Percentiles rank a stretch among this genome's conserved stretches.
Evolutionary conservation across 2,329 filamentous ascomycete genomes (phyloP).

Genomic region (Laburnicola sp.): DNA sequence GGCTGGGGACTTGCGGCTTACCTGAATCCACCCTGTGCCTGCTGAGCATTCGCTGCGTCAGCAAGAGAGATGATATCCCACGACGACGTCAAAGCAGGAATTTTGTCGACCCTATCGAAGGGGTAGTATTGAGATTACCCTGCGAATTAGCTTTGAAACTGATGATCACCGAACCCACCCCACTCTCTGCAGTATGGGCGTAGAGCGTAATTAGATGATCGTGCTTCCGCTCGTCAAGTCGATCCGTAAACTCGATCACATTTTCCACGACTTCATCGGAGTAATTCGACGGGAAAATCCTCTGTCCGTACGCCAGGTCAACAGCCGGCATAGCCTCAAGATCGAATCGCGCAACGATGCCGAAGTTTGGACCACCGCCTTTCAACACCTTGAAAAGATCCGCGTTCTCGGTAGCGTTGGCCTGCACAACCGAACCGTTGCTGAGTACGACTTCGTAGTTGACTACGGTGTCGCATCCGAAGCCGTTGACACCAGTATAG

Average conservation of each 20-base stretch:
- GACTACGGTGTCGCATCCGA: constrained; percentile 21
- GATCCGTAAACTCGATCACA: constrained; percentile 10
- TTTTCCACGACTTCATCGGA: constrained; percentile 11
- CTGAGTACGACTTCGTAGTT: constrained; percentile 42
- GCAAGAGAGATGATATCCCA: constrained; percentile 9
- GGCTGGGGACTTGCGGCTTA: neutral
- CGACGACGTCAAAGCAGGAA: neutral
- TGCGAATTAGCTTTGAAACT: constrained; percentile 6
- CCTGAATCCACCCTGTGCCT: neutral
- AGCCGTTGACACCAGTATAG: constrained; percentile 14
- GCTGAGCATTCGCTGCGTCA: constrained; percentile 8
- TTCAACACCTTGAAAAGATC: constrained; percentile 46
- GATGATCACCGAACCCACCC: neutral
- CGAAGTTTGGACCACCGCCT: constrained; percentile 48
- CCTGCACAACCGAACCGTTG: constrained; percentile 39
- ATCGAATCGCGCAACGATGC: constrained; percentile 45
- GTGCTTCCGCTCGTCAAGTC: neutral
- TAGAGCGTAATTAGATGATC: constrained; percentile 10
- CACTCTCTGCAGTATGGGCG: neutral
- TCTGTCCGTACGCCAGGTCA: constrained; percentile 15
- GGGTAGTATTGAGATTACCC: constrained; percentile 12
- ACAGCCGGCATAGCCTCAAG: constrained; percentile 32
- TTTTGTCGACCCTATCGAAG: constrained; percentile 8
- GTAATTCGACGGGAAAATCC: constrained; percentile 8
- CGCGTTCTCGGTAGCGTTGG: constrained; percentile 29